Evolutionary conservation across 2,329 filamentous ascomycete genomes (phyloP).

Genomic region (Apiospora rasikravindrae): DNA sequence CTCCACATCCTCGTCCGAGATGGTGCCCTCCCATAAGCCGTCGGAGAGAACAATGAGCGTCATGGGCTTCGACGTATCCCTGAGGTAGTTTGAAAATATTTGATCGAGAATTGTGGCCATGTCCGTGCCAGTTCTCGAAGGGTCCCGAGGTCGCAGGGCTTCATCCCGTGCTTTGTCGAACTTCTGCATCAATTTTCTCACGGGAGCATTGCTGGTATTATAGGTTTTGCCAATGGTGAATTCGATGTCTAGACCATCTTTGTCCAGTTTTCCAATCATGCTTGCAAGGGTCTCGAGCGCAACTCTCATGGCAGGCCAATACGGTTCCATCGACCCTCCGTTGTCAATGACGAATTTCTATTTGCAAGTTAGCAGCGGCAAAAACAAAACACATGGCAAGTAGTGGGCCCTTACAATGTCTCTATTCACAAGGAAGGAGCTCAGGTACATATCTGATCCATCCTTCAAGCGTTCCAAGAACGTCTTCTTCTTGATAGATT

Average conservation of each 20-base stretch:
- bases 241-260: neutral
- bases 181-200: neutral
- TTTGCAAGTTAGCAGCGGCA: neutral
- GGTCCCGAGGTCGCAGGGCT: neutral
- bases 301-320: neutral
- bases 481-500: neutral
- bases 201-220: neutral
- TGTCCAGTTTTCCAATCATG: neutral
- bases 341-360: conserved; percentile 18
- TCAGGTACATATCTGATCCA: neutral
- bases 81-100: neutral
- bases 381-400: neutral
- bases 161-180: neutral
- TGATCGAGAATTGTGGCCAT: neutral
- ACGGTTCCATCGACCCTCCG: conserved; percentile 2
- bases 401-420: neutral
- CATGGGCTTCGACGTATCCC: neutral
- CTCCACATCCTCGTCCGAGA: neutral
- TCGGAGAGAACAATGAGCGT: neutral
- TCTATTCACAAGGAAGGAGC: neutral
- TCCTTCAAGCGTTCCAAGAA: neutral
- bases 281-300: neutral
- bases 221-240: neutral
- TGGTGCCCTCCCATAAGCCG: neutral
- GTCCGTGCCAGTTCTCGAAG: neutral